These are phyloP conservation scores for Tanacetum coccineum DNA, from an alignment of 129 eudicot genomes.

Conservation along the genomic window DNA sequence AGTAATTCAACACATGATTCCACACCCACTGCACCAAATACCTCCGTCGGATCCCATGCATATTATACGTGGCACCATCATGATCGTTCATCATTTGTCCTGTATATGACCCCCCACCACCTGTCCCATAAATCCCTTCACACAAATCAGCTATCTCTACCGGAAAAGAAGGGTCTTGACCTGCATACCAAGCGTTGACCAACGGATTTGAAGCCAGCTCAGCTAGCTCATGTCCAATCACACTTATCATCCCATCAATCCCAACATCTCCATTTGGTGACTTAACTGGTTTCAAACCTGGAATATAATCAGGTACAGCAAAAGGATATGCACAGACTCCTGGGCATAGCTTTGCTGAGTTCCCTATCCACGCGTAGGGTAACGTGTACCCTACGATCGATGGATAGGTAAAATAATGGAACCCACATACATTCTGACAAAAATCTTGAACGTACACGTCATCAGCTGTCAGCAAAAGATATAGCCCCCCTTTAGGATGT, in stretches of 20 bases:
- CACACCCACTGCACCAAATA: slow-evolving; percentile 90
- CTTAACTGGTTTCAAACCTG: slow-evolving; percentile 59
- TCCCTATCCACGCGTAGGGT: slow-evolving; percentile 94
- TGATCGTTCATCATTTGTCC: slow-evolving; percentile 81
- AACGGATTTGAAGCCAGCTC: slow-evolving; percentile 74
- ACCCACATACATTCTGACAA: slow-evolving; percentile 75
- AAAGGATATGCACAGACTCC: slow-evolving; percentile 84
- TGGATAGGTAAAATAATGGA: slow-evolving; percentile 83
- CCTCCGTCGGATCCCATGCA: slow-evolving; percentile 76
- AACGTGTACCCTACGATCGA: slow-evolving; percentile 83
- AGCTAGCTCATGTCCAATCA: slow-evolving; percentile 78
- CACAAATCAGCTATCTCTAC: slow-evolving; percentile 91
- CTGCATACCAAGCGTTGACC: slow-evolving; percentile 89
- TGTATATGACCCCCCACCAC: slow-evolving; percentile 93
- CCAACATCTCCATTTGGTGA: slow-evolving; percentile 76
- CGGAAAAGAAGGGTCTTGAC: slow-evolving; percentile 70
- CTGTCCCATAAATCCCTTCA: slow-evolving; percentile 88
- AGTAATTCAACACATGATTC: slow-evolving; percentile 73
- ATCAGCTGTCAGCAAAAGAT: slow-evolving; percentile 64
- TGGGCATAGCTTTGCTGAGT: slow-evolving; percentile 70
- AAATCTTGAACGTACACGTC: slow-evolving; percentile 84
- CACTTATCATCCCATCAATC: slow-evolving; percentile 85
- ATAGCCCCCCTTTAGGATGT: slow-evolving; percentile 62
- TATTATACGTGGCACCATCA: slow-evolving; percentile 92
- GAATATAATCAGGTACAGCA: slow-evolving; percentile 62